Evolutionary conservation across 768 basidiomycete species (phyloP).

Genomic region (Agaricus blazei): DNA sequence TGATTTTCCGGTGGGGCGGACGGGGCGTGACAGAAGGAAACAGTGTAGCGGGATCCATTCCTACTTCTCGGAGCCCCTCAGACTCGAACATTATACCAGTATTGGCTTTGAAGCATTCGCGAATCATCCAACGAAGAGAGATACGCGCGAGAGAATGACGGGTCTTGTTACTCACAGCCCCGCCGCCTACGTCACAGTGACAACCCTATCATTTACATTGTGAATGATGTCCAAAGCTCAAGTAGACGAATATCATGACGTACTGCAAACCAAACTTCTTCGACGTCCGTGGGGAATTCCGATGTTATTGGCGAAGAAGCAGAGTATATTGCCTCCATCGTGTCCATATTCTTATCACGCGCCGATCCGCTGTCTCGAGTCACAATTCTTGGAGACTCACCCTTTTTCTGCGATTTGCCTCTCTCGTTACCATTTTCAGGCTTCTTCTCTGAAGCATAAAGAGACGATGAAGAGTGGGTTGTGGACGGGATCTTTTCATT

Average conservation of each 20-base stretch:
- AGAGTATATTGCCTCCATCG: conserved; percentile 29
- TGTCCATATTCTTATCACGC: conserved; percentile 21
- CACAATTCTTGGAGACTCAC: conserved; percentile 4
- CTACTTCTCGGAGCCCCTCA: conserved; percentile 38
- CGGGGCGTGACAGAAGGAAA: conserved; percentile 34
- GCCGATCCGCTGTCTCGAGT: conserved; percentile 10
- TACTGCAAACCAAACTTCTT: conserved; percentile 68
- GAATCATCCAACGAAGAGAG: conserved; percentile 66
- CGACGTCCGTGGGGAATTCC: conserved; percentile 31
- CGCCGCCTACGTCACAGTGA: conserved; percentile 56
- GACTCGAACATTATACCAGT: conserved; percentile 59
- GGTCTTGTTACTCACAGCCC: conserved; percentile 43
- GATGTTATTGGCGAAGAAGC: conserved; percentile 6
- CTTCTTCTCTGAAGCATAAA: neutral
- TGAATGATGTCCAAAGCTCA: neutral
- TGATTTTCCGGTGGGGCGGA: conserved; percentile 27
- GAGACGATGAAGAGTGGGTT: neutral
- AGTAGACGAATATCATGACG: conserved; percentile 10
- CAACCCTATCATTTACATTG: conserved; percentile 29
- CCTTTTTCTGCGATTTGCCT: conserved; percentile 1
- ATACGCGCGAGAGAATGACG: conserved; percentile 47
- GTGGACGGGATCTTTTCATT: conserved; percentile 1
- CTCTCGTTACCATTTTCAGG: neutral
- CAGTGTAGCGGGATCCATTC: conserved; percentile 44
- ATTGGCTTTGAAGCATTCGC: conserved; percentile 58